These are phyloP conservation scores for Eimeria falciformis DNA, from an alignment of 169 alveolate species.

Conservation along the genomic window DNA sequence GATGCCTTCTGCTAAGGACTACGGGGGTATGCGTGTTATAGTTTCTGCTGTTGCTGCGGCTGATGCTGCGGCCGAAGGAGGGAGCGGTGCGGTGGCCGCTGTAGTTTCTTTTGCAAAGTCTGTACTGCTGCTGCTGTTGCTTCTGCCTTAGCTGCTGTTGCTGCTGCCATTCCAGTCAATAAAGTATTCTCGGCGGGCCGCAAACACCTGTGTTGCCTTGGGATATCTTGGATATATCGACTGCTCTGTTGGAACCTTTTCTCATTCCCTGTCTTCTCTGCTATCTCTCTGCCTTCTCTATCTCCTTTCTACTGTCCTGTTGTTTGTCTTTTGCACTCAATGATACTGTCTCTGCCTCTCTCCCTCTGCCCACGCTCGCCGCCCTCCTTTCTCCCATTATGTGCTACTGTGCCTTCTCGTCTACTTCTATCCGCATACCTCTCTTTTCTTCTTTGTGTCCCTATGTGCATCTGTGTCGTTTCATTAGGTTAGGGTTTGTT, in stretches of 20 bases:
- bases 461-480: not conserved
- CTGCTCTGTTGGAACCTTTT: not conserved
- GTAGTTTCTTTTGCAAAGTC: not conserved
- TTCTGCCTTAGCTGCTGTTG: not conserved
- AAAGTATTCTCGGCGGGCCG: not conserved
- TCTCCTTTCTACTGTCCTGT: not conserved
- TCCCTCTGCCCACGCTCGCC: not conserved
- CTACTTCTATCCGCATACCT: too few species aligned
- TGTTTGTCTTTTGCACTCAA: not conserved
- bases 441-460: not conserved
- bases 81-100: not conserved
- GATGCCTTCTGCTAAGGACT: too few species aligned
- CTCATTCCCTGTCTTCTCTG: not conserved
- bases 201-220: not conserved
- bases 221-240: slow-evolving; percentile 20
- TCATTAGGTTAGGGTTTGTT: not conserved
- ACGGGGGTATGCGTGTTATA: not conserved
- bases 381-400: not conserved
- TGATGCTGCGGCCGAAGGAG: not conserved
- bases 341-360: not conserved
- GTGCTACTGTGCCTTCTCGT: too few species aligned
- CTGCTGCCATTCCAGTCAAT: slow-evolving; percentile 19
- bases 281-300: not conserved
- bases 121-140: not conserved
- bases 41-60: slow-evolving; percentile 2